A percentile compares a stretch with the other conserved stretches of the same genome.
Evolutionary conservation across 2,329 filamentous ascomycete species (phyloP).

Genomic region (Plectosphaerella cucumerina): DNA sequence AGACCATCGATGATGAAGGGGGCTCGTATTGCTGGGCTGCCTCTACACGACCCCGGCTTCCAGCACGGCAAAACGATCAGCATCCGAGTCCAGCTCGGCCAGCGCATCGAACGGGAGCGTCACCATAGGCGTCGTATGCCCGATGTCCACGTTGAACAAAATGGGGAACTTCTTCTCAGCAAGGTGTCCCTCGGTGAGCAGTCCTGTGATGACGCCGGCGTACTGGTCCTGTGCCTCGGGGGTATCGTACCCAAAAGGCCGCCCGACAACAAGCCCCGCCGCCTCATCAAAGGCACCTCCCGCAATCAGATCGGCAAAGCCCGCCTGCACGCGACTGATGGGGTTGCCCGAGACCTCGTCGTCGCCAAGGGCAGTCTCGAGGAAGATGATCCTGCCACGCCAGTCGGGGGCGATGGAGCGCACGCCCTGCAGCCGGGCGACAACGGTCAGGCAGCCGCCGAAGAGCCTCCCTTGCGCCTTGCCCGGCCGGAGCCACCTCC

Average conservation of each 20-base stretch:
- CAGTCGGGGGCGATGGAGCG: conserved; percentile 28
- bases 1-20: too few species aligned
- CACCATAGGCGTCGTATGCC: conserved; percentile 36
- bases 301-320: conserved; percentile 34
- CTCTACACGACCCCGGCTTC: conserved; percentile 13
- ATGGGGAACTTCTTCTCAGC: conserved; percentile 30
- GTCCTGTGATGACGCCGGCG: conserved; percentile 21
- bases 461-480: conserved; percentile 37
- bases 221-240: conserved; percentile 21
- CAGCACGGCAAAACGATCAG: conserved; percentile 27
- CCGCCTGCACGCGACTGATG: conserved; percentile 24
- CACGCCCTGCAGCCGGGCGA: conserved; percentile 30
- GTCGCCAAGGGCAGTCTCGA: conserved; percentile 34
- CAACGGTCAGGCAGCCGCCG: conserved; percentile 36
- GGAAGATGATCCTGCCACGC: conserved; percentile 31
- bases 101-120: conserved; percentile 34
- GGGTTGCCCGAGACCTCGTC: conserved; percentile 14
- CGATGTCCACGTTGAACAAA: conserved; percentile 36
- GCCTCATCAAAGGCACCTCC: conserved; percentile 35
- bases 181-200: conserved; percentile 29
- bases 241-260: conserved; percentile 35
- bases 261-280: conserved; percentile 34
- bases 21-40: too few species aligned
- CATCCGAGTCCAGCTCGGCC: conserved; percentile 31
- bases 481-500: conserved; percentile 32